phyloP scores from a whole-genome alignment of 208 protist genomes.

The Phytomonas sp. region DNA sequence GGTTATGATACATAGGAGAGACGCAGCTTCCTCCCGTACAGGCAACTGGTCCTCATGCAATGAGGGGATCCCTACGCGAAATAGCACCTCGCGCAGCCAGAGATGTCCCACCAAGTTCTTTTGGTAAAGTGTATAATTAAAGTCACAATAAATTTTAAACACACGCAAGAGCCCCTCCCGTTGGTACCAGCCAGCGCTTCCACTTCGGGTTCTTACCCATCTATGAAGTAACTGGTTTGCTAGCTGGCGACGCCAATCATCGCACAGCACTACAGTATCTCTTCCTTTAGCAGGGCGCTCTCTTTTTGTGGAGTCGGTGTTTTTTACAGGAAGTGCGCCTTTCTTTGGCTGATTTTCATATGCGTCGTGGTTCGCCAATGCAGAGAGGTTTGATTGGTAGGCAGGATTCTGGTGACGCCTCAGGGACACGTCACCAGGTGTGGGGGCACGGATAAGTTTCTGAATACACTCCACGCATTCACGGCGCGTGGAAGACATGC shows the following conservation, averaged over 20 bases:
- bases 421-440: neutral
- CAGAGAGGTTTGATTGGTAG: neutral
- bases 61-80: constrained; percentile 38
- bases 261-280: neutral
- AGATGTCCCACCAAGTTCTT: neutral
- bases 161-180: constrained; percentile 23
- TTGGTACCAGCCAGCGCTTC: constrained; percentile 15
- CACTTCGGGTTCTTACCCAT: neutral
- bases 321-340: neutral
- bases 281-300: neutral
- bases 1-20: constrained; percentile 21
- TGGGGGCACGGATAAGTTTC: neutral
- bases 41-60: constrained; percentile 47
- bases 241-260: neutral
- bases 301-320: neutral
- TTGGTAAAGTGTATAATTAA: constrained; percentile 5
- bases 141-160: constrained; percentile 7
- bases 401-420: neutral
- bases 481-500: constrained; percentile 55
- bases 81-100: constrained; percentile 22
- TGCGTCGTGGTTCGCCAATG: neutral
- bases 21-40: constrained; percentile 42
- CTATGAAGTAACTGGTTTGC: neutral
- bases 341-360: neutral
- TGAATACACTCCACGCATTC: constrained; percentile 18